phyloP scores from a whole-genome alignment of 2,329 filamentous ascomycete genomes.

The Neofusicoccum sp. region DNA sequence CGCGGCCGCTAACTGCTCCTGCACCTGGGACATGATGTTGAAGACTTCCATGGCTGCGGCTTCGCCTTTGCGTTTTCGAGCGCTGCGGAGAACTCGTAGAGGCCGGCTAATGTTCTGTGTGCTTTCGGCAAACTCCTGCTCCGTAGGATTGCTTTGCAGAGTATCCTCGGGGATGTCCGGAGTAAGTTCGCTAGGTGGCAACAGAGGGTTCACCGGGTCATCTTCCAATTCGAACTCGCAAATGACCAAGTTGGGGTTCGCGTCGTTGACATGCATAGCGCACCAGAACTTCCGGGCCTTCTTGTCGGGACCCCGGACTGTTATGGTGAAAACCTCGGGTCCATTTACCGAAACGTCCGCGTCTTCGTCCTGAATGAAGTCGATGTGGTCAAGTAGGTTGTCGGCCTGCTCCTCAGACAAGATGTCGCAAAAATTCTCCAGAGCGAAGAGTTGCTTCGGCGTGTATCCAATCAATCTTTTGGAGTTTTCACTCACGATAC shows the following conservation, averaged over 20 bases:
- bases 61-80: conserved; percentile 74
- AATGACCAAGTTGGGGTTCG: conserved; percentile 71
- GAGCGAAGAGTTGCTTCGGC: conserved; percentile 72
- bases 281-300: conserved; percentile 77
- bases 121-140: conserved; percentile 74
- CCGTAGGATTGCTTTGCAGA: conserved; percentile 69
- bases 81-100: conserved; percentile 73
- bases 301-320: conserved; percentile 62
- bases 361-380: conserved; percentile 84
- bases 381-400: conserved; percentile 81
- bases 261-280: conserved; percentile 74
- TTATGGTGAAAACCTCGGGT: conserved; percentile 82
- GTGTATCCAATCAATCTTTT: conserved; percentile 73
- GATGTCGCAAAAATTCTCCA: conserved; percentile 80
- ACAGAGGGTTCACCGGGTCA: conserved; percentile 68
- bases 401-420: conserved; percentile 82
- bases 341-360: conserved; percentile 74
- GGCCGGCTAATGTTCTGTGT: conserved; percentile 76
- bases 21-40: conserved; percentile 88
- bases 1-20: conserved; percentile 79
- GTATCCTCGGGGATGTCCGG: conserved; percentile 73
- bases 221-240: conserved; percentile 90
- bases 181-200: conserved; percentile 59
- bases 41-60: conserved; percentile 87
- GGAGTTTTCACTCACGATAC: conserved; percentile 81